Base-by-base conservation (phyloP, 1,284 basidiomycete species). In the Boletellus dicymbophilus region DNA sequence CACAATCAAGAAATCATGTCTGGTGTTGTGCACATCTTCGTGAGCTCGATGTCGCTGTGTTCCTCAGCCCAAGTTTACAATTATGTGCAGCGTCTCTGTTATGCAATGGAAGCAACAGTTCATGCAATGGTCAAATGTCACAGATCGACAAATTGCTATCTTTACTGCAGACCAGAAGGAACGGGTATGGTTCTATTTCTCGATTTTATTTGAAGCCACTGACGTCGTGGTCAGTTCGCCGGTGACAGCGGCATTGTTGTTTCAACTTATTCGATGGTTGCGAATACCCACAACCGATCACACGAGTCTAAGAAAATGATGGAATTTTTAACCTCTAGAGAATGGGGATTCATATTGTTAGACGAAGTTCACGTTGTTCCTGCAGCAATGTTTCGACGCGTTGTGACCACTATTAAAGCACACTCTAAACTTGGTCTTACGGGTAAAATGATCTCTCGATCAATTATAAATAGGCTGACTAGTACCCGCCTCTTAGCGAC, bases 71-170 rank as follows among this genome's bases (percentile, higher is more conserved):
- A 16, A 26, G 9, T 38, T 59, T 28, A 54, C 51, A 46, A 43
- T 37, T 44, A 53, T 26, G 22, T 36, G 4, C 55, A 95, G 94
- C 20, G 95, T 98, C 25, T 96, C 93, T 21, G 95, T 97, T 41
- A 94, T 95, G 82, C 95, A 98, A 75, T 98, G 95, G 95, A 92
- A 90, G 65, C 90, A 93, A 61, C 93, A 97, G 65, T 98, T 98
- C 72, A 85, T 96, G 77, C 90, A 91, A 62, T 98, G 95, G 91
- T 96, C 93, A 2, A 98, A 98, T 66, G 89, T 98, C 58, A 93
- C 92, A 7, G 95, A 98, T 70, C 81, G 87, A 48, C 93, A 98
- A 67, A 96, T 97, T 48, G 94, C 93, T 21, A 88, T 97, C 10
- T 98, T 98, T 65, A 98, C 95, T 1, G 92, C 94, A 22, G 92